phyloP scores from a whole-genome alignment of 352 stramenopile species.

The Peronospora farinosa region DNA sequence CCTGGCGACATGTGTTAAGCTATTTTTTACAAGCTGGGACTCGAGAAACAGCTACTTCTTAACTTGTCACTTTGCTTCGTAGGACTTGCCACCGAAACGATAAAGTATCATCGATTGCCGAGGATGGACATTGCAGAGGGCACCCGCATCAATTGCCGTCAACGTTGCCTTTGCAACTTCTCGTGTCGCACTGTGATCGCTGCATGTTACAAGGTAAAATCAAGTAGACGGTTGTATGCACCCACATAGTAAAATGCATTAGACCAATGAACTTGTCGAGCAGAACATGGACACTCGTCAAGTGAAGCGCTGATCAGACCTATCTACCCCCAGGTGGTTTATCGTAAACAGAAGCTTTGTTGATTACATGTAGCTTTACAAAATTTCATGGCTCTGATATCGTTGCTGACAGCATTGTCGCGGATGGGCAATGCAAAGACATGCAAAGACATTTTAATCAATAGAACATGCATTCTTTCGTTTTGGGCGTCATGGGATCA shows the following conservation, averaged over 20 bases:
- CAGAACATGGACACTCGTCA: slow-evolving; percentile 1
- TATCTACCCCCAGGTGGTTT: too few relatives aligned
- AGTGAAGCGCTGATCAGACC: slow-evolving; percentile 12
- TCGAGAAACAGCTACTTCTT: background rate
- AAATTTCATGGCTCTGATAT: slow-evolving; percentile 16
- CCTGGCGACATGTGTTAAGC: too few relatives aligned
- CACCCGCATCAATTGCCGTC: background rate
- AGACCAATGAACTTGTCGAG: slow-evolving; percentile 10
- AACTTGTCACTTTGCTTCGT: background rate
- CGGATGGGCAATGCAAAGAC: slow-evolving; percentile 12
- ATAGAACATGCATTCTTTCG: slow-evolving; percentile 10
- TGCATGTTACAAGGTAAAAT: background rate
- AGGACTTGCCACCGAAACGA: slow-evolving; percentile 11
- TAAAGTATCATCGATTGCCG: background rate
- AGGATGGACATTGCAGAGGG: slow-evolving; percentile 1
- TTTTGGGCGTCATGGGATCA: too few relatives aligned
- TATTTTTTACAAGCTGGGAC: background rate
- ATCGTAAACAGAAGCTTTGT: background rate
- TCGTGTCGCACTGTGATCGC: slow-evolving; percentile 2
- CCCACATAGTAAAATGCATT: slow-evolving; percentile 6
- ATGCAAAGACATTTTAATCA: background rate
- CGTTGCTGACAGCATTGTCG: slow-evolving; percentile 11
- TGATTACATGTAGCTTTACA: background rate
- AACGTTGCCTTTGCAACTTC: slow-evolving; percentile 1
- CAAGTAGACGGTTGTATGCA: background rate